Conservation (phyloP, 495 filamentous ascomycete genomes). For the Penicillium macrosclerotiorum region DNA sequence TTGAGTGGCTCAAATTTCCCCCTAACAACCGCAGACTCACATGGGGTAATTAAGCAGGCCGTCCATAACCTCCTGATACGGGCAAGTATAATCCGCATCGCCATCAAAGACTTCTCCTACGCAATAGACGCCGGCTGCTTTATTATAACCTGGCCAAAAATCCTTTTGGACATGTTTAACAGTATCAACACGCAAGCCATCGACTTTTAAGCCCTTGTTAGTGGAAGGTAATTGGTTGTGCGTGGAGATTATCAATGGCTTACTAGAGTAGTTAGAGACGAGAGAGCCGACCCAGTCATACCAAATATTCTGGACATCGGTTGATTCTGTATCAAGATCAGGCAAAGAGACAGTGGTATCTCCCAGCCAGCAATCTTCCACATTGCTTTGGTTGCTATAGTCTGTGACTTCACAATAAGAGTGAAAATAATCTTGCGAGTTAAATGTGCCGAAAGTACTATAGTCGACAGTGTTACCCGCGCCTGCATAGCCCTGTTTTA, state of each 20-base stretch:
- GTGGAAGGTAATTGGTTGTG: background rate
- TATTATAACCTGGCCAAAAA: conserved; percentile 65
- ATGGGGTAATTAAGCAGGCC: conserved; percentile 67
- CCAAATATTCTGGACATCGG: conserved; percentile 55
- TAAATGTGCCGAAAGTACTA: conserved; percentile 62
- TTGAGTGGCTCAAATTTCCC: too few species aligned
- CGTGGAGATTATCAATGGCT: background rate
- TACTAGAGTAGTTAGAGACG: conserved; percentile 63
- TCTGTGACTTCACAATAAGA: conserved; percentile 59
- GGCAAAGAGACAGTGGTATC: conserved; percentile 61
- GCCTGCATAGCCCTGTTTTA: conserved; percentile 59
- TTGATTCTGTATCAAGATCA: conserved; percentile 65
- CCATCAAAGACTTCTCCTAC: conserved; percentile 69
- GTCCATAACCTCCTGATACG: conserved; percentile 59
- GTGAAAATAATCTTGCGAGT: conserved; percentile 63
- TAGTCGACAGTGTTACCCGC: conserved; percentile 57
- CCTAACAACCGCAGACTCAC: conserved; percentile 25
- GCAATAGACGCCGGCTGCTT: conserved; percentile 67
- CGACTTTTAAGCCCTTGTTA: conserved; percentile 40
- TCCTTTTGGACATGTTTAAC: conserved; percentile 67
- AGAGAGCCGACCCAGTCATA: conserved; percentile 64
- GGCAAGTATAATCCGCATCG: conserved; percentile 57
- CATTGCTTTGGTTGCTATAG: conserved; percentile 54
- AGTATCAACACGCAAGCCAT: conserved; percentile 77
- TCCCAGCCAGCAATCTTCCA: conserved; percentile 62